phyloP scores from a whole-genome alignment of 2,329 filamentous ascomycete species.

The Cryphonectria carpinicola region DNA sequence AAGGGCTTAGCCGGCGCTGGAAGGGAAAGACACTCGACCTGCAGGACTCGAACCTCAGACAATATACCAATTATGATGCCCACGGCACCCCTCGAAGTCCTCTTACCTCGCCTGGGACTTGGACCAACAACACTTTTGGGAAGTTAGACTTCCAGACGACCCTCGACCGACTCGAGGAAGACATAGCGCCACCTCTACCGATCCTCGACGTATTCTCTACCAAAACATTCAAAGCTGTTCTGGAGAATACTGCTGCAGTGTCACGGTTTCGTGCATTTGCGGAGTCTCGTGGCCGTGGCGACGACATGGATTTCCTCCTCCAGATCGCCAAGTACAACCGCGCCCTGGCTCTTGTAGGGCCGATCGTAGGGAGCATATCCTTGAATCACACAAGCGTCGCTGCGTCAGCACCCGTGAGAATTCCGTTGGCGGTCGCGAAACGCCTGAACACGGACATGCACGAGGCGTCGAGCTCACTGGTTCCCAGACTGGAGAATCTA shows the following conservation, averaged over 20 bases:
- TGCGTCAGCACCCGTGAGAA: constrained; percentile 15
- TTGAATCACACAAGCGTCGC: constrained; percentile 19
- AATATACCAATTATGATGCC: constrained; percentile 24
- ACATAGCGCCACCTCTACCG: neutral
- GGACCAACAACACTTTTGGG: constrained; percentile 17
- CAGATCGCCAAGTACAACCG: constrained; percentile 17
- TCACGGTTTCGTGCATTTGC: constrained; percentile 22
- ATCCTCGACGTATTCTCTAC: constrained; percentile 22
- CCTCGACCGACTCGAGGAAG: constrained; percentile 19
- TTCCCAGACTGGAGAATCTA: constrained; percentile 13
- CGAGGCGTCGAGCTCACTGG: constrained; percentile 10
- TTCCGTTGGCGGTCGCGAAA: constrained; percentile 15
- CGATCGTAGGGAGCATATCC: constrained; percentile 11
- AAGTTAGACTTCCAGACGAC: constrained; percentile 19
- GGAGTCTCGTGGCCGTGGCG: constrained; percentile 1
- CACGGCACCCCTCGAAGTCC: constrained; percentile 16
- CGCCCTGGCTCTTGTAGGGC: constrained; percentile 8
- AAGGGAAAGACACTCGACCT: constrained; percentile 12
- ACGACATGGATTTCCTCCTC: constrained; percentile 23
- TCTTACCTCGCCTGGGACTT: constrained; percentile 1
- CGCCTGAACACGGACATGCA: constrained; percentile 17
- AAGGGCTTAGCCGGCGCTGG: constrained; percentile 7
- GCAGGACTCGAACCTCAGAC: constrained; percentile 14
- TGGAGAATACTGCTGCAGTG: constrained; percentile 13
- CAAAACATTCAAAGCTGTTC: constrained; percentile 18